These are phyloP conservation scores for Geotrichum australiense DNA, from an alignment of 1,139 yeast genomes.

Conservation along the genomic window DNA sequence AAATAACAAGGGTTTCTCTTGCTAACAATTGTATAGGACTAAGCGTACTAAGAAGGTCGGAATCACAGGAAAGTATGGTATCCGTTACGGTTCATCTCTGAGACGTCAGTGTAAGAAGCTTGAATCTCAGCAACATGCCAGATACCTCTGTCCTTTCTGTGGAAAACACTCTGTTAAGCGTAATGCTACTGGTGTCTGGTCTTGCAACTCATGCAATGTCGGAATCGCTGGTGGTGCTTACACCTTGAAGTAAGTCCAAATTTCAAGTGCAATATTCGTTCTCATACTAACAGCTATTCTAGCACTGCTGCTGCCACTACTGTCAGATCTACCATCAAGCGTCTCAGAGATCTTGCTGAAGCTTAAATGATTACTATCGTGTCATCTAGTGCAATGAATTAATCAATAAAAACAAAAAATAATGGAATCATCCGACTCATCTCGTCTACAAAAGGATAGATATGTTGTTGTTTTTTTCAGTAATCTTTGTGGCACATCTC, in stretches of 20 bases:
- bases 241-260: conserved; percentile 59
- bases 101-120: conserved; percentile 99
- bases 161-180: conserved; percentile 98
- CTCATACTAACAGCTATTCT: conserved; percentile 5
- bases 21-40: too few species aligned
- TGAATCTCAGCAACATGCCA: conserved; percentile 98
- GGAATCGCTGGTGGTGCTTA: conserved; percentile 99
- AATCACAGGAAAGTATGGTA: conserved; percentile 99
- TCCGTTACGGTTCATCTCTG: conserved; percentile 99
- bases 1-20: too few species aligned
- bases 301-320: conserved; percentile 80
- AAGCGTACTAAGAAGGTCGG: conserved; percentile 99
- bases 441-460: too few species aligned
- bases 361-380: conserved; percentile 49
- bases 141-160: conserved; percentile 99
- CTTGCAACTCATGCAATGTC: conserved; percentile 89
- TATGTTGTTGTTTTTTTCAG: not conserved
- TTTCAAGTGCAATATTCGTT: too few species aligned
- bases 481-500: too few species aligned
- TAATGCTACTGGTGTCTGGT: conserved; percentile 99
- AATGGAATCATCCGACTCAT: too few species aligned
- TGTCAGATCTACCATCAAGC: conserved; percentile 99
- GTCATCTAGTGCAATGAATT: conserved; percentile 16
- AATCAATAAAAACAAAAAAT: conserved; percentile 5
- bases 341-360: conserved; percentile 99